Evolutionary conservation across 139 green algal genomes (phyloP), one percentile per base, ranked within the genome.

Genomic region (Chlorella sp.): DNA sequence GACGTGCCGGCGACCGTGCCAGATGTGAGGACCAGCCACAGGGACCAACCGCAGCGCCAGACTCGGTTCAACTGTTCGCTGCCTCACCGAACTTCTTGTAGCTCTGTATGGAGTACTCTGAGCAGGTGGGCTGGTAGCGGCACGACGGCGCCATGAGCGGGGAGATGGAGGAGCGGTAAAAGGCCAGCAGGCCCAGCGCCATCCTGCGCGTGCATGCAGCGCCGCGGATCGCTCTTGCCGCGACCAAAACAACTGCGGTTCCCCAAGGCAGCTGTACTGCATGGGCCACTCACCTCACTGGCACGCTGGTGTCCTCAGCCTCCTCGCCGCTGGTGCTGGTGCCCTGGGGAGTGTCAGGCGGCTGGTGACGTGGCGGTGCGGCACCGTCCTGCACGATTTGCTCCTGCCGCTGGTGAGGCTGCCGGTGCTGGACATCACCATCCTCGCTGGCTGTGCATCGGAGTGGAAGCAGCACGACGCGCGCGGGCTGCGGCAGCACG

Each of bases 91-190:
- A 91, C 27, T 79, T 75, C 35, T 85, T 82, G 82, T 88, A 95
- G 0, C 76, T 79, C 0, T 89, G 71, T 32, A 91, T 90, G 24
- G 79, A 72, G 78, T 93, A 93, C 32, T 84, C 63, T 4, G 80
- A 89, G 80, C 92, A 97, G 3, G 89, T 92, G 2, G 92, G 92
- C 35, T 91, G 68, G 79, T 87, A 97, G 62, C 92, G 86, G 68
- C 92, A 97, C 2, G 85, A 85, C 1, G 80, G 80, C 0, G 80
- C 83, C 70, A 96, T 85, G 22, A 93, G 34, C 6, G 90, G 91
- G 1, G 89, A 95, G 30, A 95, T 89, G 26, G 27, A 69, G 2
- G 17, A 30, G 55, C 88, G 89, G 83, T 96, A 96, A 65, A 91
- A 92, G 3, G 32, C 32, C 26, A 96, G 79, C 64, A 78, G 32